Evolutionary conservation across 1,284 basidiomycete genomes (phyloP), one percentile per base, ranked within the genome.

Genomic region (Heterobasidion occidentale): DNA sequence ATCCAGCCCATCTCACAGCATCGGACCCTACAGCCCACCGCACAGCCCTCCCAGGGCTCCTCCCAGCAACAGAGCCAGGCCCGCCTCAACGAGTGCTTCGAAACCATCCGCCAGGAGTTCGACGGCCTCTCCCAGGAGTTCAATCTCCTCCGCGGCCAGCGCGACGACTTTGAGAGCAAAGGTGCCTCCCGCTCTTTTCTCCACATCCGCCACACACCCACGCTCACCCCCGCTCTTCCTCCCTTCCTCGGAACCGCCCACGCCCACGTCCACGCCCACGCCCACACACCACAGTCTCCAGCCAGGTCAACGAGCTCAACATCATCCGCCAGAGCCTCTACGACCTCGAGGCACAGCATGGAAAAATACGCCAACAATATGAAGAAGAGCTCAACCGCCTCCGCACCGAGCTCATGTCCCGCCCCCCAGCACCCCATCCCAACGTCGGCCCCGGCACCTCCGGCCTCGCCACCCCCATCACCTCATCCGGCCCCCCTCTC

Each of bases 131-230:
- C 83, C 14, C 77, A 80, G 58, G 94, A 97, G 68, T 76, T 89
- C 53, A 75, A 73, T 19, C 67, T 81, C 34, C 77, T 91, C 65
- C 84, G 92, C 60, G 77, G 74, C 38, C 92, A 96, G 73, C 77
- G 92, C 56, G 94, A 97, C 65, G 94, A 98, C 60, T 91, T 88
- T 69, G 94, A 98, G 70, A 77, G 78, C 15, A 92, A 94, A 78
- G 80, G 94, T 94, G 63, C 19, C 19, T 6, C 2, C 19, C 46
- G n/a, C 8, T 19, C 27, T 47, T 47, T 45, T 17, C 12, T 45
- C 14, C 17, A 17, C 42, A 17, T 17, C 42, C 42, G 14, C 17
- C 14, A 17, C 42, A 45, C 3, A 45, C 42, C 17, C 17, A 45
- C 42, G 46, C 46, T 47, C 46, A 15, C 46, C 11, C n/a, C 17